Evolutionary conservation across 495 filamentous ascomycete genomes (phyloP), one percentile per base, ranked within the genome.

Genomic region (Xylaria palmicola): DNA sequence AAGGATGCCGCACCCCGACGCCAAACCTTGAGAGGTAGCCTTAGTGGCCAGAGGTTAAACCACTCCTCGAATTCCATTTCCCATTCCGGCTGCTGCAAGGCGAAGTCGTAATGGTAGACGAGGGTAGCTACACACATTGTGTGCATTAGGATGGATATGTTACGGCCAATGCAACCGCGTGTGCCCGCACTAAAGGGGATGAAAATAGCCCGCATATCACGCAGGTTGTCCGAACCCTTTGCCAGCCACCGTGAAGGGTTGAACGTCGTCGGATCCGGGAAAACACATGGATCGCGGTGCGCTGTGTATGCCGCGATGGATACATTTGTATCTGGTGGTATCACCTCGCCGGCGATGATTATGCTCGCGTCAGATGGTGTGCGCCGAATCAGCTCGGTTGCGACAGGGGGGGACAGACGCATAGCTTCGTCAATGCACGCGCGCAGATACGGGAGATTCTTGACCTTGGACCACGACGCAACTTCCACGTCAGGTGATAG

Each of bases 141-240:
- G 56, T 71, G 78, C 65, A 80, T 77, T 32, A 81, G 65, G 47
- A 79, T 79, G 0, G 72, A 70, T 32, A 81, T 78, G 64, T 77
- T 78, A 0, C 74, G 64, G 10, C 78, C 77, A 67, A 81, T 79
- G 56, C 76, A 79, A 0, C 71, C 76, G 32, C 77, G 45, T 0
- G 75, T 71, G 1, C 77, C 76, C 1, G 74, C 66, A 53, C 67
- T 71, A 58, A 82, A 80, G 9, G 77, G 67, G 44, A 81, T 66
- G 32, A 82, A 75, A 54, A 75, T 76, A 7, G 72, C 69, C 53
- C 74, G 72, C n/a, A n/a, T n/a, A n/a, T n/a, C n/a, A n/a, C n/a
- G n/a, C 9, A 82, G 66, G 13, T 68, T 66, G 59, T 81, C 79
- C 80, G 81, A 0, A 74, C 58, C 15, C 12, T 45, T 15, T 24